phyloP scores from a whole-genome alignment of 768 basidiomycete species.

The Mycena indigotica region DNA sequence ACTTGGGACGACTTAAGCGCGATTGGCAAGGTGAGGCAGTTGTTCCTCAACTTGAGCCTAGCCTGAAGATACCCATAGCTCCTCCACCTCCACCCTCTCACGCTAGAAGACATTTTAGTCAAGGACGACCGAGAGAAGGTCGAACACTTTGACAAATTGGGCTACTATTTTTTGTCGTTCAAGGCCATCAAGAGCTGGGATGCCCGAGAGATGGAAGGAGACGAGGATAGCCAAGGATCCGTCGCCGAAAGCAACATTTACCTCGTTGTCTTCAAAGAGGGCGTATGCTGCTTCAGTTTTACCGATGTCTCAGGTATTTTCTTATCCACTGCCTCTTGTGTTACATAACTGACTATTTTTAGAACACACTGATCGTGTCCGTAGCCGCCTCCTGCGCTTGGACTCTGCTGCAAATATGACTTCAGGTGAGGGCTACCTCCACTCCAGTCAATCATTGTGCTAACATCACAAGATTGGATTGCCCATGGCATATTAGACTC shows the following conservation, averaged over 20 bases:
- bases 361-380: constrained; percentile 80
- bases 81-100: constrained; percentile 87
- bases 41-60: not conserved
- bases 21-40: constrained; percentile 78
- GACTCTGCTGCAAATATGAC: constrained; percentile 69
- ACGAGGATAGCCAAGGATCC: constrained; percentile 38
- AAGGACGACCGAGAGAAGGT: constrained; percentile 92
- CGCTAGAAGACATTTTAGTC: constrained; percentile 90
- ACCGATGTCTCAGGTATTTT: constrained; percentile 71
- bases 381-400: constrained; percentile 65
- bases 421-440: constrained; percentile 52
- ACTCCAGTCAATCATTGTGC: not conserved
- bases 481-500: constrained; percentile 92
- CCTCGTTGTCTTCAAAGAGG: constrained; percentile 84
- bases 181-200: constrained; percentile 70
- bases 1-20: constrained; percentile 86
- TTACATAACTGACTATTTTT: constrained; percentile 8
- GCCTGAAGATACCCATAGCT: constrained; percentile 54
- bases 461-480: constrained; percentile 75
- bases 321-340: not conserved
- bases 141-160: constrained; percentile 82
- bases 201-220: constrained; percentile 25
- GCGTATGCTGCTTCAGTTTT: constrained; percentile 87
- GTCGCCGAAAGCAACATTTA: constrained; percentile 86
- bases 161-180: constrained; percentile 91